A percentile compares a stretch with the other conserved stretches of the same genome.
phyloP scores from a whole-genome alignment of 2,329 filamentous ascomycete genomes.

The Alternaria metachromatica region DNA sequence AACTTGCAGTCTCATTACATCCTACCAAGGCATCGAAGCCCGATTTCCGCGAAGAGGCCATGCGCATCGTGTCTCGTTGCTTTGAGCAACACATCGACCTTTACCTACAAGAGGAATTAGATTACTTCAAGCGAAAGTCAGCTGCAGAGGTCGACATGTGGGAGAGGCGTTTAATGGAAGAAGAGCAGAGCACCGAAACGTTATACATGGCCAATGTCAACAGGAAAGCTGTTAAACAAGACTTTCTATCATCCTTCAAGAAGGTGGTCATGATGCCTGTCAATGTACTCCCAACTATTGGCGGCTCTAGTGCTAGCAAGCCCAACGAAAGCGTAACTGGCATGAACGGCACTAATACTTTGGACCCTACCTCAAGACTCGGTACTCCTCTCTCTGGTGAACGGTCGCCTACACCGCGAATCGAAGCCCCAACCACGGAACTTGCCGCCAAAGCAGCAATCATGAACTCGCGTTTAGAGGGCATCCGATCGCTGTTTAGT shows the following conservation, averaged over 20 bases:
- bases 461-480: conserved; percentile 92
- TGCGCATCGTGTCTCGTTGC: conserved; percentile 71
- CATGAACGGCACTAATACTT: conserved; percentile 34
- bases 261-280: conserved; percentile 99
- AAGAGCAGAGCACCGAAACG: conserved; percentile 88
- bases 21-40: conserved; percentile 68
- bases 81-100: conserved; percentile 95
- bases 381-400: conserved; percentile 50
- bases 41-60: conserved; percentile 69
- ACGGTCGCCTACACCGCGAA: conserved; percentile 46
- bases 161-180: conserved; percentile 90
- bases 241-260: conserved; percentile 95
- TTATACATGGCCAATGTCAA: conserved; percentile 97
- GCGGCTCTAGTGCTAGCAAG: conserved; percentile 46
- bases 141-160: conserved; percentile 80
- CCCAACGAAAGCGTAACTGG: conserved; percentile 30
- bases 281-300: conserved; percentile 78
- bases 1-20: conserved; percentile 74
- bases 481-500: conserved; percentile 93
- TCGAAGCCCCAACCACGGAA: conserved; percentile 83
- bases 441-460: conserved; percentile 96
- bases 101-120: conserved; percentile 89
- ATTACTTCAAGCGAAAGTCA: conserved; percentile 79
- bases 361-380: conserved; percentile 39
- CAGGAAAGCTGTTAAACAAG: conserved; percentile 91